Evolutionary conservation across 305 asterid genomes (phyloP).

Genomic region (Andrographis paniculata): DNA sequence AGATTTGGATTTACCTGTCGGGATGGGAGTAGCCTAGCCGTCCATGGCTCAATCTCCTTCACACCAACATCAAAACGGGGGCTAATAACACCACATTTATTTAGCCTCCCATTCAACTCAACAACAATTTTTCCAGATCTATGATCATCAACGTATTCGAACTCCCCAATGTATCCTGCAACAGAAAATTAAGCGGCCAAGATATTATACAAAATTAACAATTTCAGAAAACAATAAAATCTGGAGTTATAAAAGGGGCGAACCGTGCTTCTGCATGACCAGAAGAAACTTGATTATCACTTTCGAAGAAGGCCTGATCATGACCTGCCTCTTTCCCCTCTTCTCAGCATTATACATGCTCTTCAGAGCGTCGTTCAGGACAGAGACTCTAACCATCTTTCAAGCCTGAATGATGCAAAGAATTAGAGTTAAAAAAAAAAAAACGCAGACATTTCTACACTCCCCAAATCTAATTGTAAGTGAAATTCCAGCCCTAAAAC

Average conservation of each 20-base stretch:
- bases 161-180: not conserved
- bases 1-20: no score
- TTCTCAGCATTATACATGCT: not conserved
- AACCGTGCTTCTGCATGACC: not conserved
- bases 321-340: not conserved
- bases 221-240: no score
- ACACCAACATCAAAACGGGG: not conserved
- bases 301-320: not conserved
- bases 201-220: not conserved
- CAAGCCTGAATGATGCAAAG: not conserved
- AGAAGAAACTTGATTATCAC: not conserved
- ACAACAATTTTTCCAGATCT: not conserved
- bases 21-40: no score
- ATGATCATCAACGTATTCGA: not conserved
- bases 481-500: no score
- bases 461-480: no score
- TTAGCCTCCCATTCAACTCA: not conserved
- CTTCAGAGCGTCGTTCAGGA: not conserved
- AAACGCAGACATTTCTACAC: no score
- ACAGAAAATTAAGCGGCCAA: no score
- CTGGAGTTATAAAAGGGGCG: not conserved
- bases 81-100: not conserved
- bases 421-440: no score
- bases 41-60: no score
- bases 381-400: not conserved